Conservation (phyloP, 2,329 filamentous ascomycete species). For the Aureobasidium sp. region DNA sequence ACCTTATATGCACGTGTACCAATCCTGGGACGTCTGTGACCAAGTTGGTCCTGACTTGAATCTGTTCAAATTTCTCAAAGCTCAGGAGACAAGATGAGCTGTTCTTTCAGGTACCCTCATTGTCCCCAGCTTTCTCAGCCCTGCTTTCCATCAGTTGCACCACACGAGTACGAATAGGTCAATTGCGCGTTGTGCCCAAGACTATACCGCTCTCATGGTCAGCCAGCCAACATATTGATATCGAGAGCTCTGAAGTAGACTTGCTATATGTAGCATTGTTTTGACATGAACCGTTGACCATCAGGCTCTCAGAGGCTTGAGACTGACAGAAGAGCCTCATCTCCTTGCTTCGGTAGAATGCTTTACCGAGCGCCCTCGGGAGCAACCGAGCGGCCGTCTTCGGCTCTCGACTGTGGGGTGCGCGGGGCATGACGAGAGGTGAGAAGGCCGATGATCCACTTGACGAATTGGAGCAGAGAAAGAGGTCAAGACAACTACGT, state of each 20-base stretch:
- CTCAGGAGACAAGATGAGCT: background rate
- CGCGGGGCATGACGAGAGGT: constrained; percentile 10
- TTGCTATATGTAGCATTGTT: background rate
- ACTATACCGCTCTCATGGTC: background rate
- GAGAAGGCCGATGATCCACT: constrained; percentile 10
- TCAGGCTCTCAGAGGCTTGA: background rate
- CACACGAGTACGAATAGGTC: too few species aligned
- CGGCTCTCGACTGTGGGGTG: background rate
- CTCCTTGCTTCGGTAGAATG: background rate
- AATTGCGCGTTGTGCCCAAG: background rate
- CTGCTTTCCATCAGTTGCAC: background rate
- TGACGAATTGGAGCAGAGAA: constrained; percentile 8
- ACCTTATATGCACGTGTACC: constrained; percentile 7
- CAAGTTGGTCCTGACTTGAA: background rate
- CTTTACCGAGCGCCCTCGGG: background rate
- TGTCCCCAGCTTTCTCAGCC: background rate
- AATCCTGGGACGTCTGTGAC: background rate
- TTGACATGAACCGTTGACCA: background rate
- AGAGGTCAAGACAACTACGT: constrained; percentile 1
- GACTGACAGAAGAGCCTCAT: background rate
- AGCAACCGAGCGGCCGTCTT: background rate
- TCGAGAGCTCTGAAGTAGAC: background rate
- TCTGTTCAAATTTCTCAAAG: background rate
- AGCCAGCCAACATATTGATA: too few species aligned
- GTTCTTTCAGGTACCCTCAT: background rate